phyloP scores from a whole-genome alignment of 129 eudicot species.

The Smallanthus sonchifolius region DNA sequence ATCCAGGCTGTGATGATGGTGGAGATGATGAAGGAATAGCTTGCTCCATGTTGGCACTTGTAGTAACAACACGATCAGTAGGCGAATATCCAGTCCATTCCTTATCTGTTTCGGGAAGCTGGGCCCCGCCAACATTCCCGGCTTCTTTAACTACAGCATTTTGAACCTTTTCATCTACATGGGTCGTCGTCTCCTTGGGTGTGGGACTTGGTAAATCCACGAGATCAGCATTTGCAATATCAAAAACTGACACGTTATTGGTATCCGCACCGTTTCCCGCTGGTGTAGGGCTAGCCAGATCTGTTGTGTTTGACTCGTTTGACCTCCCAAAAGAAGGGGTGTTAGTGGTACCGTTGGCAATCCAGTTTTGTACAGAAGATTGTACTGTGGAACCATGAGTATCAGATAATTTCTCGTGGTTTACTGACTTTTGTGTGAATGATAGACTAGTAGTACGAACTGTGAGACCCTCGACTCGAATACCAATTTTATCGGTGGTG shows the following conservation, averaged over 20 bases:
- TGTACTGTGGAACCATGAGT: conserved; percentile 19
- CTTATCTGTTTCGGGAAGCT: conserved; percentile 36
- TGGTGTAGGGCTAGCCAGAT: conserved; percentile 25
- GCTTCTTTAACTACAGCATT: conserved; percentile 36
- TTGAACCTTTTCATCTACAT: conserved; percentile 18
- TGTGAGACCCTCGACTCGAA: conserved; percentile 23
- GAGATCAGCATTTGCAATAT: conserved; percentile 16
- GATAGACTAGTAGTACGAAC: conserved; percentile 22
- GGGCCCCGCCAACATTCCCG: conserved; percentile 43
- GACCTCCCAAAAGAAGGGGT: conserved; percentile 3
- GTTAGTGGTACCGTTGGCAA: conserved; percentile 18
- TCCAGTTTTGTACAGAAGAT: conserved; percentile 36
- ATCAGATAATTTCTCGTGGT: conserved; percentile 27
- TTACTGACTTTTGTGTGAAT: conserved; percentile 19
- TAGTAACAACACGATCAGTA: conserved; percentile 11
- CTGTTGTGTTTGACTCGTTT: conserved; percentile 10
- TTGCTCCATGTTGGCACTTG: conserved; percentile 29
- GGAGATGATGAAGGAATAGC: conserved; percentile 28
- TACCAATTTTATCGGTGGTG: conserved; percentile 20
- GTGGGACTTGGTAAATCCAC: conserved; percentile 52
- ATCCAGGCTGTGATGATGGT: conserved; percentile 17
- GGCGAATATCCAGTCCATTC: conserved; percentile 67
- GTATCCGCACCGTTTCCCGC: neutral
- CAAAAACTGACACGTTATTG: conserved; percentile 23
- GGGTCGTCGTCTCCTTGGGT: conserved; percentile 28